A percentile compares a stretch with the other conserved stretches of the same genome.
Evolutionary conservation across 106 monocot genomes (phyloP).

Genomic region (Triglochin maritima): DNA sequence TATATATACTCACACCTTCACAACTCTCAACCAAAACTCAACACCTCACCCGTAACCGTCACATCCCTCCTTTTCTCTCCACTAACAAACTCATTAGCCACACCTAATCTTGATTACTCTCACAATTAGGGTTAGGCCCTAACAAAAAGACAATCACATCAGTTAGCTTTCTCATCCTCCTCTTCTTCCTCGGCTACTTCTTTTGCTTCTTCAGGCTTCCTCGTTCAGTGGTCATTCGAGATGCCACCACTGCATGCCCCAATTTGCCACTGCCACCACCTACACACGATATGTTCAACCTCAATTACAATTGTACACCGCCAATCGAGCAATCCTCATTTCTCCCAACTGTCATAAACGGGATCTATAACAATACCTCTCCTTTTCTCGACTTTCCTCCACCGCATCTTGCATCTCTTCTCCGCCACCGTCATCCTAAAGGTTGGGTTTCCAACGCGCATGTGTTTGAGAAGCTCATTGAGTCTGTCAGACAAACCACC

Average conservation of each 20-base stretch:
- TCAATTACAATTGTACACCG: constrained; percentile 19
- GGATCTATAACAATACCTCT: constrained; percentile 13
- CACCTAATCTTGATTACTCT: no score
- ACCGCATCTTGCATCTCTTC: constrained; percentile 15
- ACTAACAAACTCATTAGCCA: no score
- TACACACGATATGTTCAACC: not conserved
- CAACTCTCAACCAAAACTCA: no score
- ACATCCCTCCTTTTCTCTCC: no score
- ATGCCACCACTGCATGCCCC: not conserved
- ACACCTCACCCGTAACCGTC: no score
- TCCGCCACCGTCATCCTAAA: constrained; percentile 14
- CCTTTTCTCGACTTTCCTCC: constrained; percentile 44
- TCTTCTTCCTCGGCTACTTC: constrained; percentile 30
- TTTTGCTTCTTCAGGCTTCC: constrained; percentile 22
- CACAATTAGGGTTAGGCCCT: no score
- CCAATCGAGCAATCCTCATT: constrained; percentile 15
- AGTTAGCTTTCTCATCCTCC: constrained; percentile 26
- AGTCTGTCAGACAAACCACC: no score
- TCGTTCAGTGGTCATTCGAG: not conserved
- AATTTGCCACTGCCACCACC: not conserved
- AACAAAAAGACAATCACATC: not conserved
- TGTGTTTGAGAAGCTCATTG: constrained; percentile 43
- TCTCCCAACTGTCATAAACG: constrained; percentile 13
- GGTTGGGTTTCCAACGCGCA: constrained; percentile 51
- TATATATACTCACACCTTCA: no score